A percentile compares a stretch with the other conserved stretches of the same genome.
Evolutionary conservation across 1,284 basidiomycete species (phyloP).

Genomic region (Pisolithus thermaeus): DNA sequence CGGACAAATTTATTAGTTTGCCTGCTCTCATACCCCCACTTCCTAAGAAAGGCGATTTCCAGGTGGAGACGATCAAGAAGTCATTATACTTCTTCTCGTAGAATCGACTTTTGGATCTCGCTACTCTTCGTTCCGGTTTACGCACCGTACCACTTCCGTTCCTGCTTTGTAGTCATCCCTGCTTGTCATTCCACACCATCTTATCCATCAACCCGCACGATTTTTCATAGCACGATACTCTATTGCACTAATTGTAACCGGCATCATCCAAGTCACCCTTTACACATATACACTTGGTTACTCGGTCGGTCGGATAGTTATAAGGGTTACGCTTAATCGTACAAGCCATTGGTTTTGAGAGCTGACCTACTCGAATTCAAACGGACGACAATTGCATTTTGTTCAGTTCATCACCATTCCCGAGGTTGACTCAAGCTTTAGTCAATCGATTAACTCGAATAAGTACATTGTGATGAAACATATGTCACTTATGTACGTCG

Average conservation of each 20-base stretch:
- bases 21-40: constrained; percentile 76
- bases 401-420: too few species aligned
- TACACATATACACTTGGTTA: background rate
- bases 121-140: background rate
- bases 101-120: background rate
- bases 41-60: constrained; percentile 84
- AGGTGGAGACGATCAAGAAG: constrained; percentile 79
- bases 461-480: too few species aligned
- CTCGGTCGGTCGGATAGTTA: too few species aligned
- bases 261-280: too few species aligned
- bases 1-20: constrained; percentile 70
- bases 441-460: too few species aligned
- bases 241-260: background rate
- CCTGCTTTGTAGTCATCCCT: background rate
- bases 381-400: too few species aligned
- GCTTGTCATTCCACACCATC: background rate
- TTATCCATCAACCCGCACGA: background rate
- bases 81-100: constrained; percentile 91
- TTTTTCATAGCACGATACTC: background rate
- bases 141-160: background rate
- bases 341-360: too few species aligned
- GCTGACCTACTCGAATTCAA: too few species aligned
- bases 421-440: too few species aligned
- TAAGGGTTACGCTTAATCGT: too few species aligned
- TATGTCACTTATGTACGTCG: too few species aligned